These are phyloP conservation scores for Hymenoscyphus repandus DNA, from an alignment of 2,329 filamentous ascomycete species.

Conservation along the genomic window DNA sequence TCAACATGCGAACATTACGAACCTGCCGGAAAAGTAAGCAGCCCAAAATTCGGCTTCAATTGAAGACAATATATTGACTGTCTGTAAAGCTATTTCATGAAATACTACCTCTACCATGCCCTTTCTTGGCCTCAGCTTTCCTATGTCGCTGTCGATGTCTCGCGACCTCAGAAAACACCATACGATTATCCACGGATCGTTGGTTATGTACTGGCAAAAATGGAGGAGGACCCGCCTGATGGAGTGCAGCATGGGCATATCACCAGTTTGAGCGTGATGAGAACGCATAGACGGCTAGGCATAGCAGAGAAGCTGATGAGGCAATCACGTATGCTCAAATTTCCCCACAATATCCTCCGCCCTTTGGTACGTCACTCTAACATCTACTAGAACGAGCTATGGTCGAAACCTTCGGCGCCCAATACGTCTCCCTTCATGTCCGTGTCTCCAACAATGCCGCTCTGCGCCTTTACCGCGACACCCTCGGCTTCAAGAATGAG, in stretches of 20 bases:
- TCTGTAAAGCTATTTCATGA: conserved; percentile 74
- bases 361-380: neutral
- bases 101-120: conserved; percentile 99
- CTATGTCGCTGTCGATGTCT: conserved; percentile 92
- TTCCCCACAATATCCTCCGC: neutral
- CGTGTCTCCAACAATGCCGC: conserved; percentile 90
- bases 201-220: conserved; percentile 98
- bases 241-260: conserved; percentile 94
- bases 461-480: conserved; percentile 86
- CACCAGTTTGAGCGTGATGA: conserved; percentile 91
- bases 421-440: conserved; percentile 94
- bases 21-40: conserved; percentile 78
- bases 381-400: conserved; percentile 72
- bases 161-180: conserved; percentile 67
- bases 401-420: conserved; percentile 87
- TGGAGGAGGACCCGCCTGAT: conserved; percentile 95
- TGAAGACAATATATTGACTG: conserved; percentile 1
- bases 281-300: conserved; percentile 84
- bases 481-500: conserved; percentile 81
- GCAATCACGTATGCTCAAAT: conserved; percentile 69
- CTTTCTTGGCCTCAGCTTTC: conserved; percentile 96
- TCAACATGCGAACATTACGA: conserved; percentile 97
- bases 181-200: conserved; percentile 96
- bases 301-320: conserved; percentile 98
- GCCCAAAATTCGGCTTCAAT: neutral